phyloP scores from a whole-genome alignment of 129 eudicot species.

The Sambucus nigra region DNA sequence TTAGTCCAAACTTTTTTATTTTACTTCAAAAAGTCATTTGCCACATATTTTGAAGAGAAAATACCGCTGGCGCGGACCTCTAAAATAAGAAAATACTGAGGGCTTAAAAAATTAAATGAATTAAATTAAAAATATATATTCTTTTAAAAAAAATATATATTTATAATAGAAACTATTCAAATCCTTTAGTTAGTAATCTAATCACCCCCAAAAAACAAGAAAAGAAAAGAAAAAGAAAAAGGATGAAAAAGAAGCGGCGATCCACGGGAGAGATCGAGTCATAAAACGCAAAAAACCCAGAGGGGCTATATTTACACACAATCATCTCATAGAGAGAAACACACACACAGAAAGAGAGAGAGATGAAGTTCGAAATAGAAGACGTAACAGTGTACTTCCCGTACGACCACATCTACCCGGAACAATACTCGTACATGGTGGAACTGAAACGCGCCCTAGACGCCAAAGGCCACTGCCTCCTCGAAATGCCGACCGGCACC shows the following conservation, averaged over 20 bases:
- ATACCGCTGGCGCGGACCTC: no score
- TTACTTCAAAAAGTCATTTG: no score
- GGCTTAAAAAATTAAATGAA: not conserved
- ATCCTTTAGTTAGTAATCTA: no score
- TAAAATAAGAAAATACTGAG: no score
- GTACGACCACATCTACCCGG: constrained; percentile 91
- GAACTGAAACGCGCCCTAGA: constrained; percentile 96
- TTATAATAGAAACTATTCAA: no score
- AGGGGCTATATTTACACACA: not conserved
- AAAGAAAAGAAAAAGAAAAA: not conserved
- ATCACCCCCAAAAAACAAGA: not conserved
- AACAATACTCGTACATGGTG: constrained; percentile 77
- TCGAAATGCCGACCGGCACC: constrained; percentile 99
- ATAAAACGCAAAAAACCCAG: not conserved
- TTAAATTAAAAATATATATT: not conserved
- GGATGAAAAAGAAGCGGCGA: not conserved
- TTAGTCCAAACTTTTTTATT: no score
- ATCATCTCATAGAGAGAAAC: not conserved
- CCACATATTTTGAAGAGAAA: no score
- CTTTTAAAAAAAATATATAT: not conserved
- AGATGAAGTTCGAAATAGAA: constrained; percentile 84
- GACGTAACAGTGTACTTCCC: constrained; percentile 96
- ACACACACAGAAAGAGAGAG: not conserved
- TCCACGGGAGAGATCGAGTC: not conserved
- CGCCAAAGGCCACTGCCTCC: constrained; percentile 84